These are phyloP conservation scores for Litsea cubeba DNA, from an alignment of 164 flowering plant genomes.

Conservation along the genomic window DNA sequence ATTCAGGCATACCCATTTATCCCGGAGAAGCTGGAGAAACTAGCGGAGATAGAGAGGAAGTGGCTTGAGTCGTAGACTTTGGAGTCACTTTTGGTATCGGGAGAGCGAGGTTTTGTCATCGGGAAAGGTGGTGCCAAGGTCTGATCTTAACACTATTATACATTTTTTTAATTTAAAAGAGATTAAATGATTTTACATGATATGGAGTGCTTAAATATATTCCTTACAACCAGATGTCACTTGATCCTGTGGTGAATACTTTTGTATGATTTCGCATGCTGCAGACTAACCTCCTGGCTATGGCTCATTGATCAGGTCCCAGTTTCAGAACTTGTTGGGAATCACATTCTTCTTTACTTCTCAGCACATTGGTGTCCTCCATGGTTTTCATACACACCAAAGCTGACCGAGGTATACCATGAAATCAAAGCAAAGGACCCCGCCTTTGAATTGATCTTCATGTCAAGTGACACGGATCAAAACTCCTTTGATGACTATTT, in stretches of 20 bases:
- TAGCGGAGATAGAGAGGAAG: constrained; percentile 28
- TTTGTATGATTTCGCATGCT: background rate
- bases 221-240: no score
- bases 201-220: no score
- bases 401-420: constrained; percentile 51
- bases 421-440: constrained; percentile 51
- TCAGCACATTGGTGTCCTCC: constrained; percentile 80
- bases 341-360: constrained; percentile 59
- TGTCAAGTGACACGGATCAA: constrained; percentile 55
- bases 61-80: constrained; percentile 26
- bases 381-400: constrained; percentile 58
- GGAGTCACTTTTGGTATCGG: constrained; percentile 30
- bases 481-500: constrained; percentile 52
- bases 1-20: constrained; percentile 32
- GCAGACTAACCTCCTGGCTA: background rate
- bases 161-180: no score
- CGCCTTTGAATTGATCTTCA: constrained; percentile 60
- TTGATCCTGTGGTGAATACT: no score
- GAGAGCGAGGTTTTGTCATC: constrained; percentile 26
- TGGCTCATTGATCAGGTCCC: constrained; percentile 29
- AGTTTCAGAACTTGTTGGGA: constrained; percentile 68
- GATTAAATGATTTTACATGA: no score
- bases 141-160: background rate
- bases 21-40: constrained; percentile 23
- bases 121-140: constrained; percentile 32